Evolutionary conservation across 2,329 filamentous ascomycete genomes (phyloP).

Genomic region (Scortechinia acanthostroma): DNA sequence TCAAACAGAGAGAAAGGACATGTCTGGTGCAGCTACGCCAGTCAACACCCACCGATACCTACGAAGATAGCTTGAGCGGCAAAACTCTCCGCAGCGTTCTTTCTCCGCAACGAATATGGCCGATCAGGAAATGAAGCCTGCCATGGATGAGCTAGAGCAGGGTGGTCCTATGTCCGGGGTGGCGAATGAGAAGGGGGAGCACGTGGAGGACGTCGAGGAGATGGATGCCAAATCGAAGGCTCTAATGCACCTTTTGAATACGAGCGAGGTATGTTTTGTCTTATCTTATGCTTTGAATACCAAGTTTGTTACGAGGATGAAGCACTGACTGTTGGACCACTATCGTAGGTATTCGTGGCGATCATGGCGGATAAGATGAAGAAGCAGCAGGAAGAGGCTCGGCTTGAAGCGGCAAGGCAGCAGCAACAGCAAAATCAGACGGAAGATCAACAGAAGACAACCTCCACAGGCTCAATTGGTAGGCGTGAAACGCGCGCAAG

Average conservation of each 20-base stretch:
- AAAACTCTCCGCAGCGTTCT: neutral
- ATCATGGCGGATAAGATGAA: conserved; percentile 40
- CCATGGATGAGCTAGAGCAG: too few relatives aligned
- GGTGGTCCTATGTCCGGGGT: too few relatives aligned
- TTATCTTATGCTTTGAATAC: neutral
- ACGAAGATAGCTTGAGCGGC: neutral
- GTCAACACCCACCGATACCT: neutral
- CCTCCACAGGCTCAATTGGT: neutral
- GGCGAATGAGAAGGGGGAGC: neutral
- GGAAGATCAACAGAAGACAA: neutral
- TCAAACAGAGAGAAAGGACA: too few relatives aligned
- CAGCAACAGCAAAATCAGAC: neutral
- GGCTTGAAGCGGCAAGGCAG: neutral
- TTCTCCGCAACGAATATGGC: neutral
- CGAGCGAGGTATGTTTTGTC: conserved; percentile 24
- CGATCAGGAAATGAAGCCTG: neutral
- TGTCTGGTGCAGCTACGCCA: neutral
- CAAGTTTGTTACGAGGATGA: neutral
- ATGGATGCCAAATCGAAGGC: conserved; percentile 32
- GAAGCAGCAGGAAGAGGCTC: conserved; percentile 9
- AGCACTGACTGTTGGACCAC: neutral
- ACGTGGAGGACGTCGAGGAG: conserved; percentile 18
- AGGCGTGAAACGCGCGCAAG: neutral
- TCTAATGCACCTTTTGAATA: conserved; percentile 31
- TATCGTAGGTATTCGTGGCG: conserved; percentile 30